Percentiles rank a stretch among this genome's conserved stretches.
These are phyloP conservation scores for Candida awuae DNA, from an alignment of 805 yeast genomes.

Conservation along the genomic window DNA sequence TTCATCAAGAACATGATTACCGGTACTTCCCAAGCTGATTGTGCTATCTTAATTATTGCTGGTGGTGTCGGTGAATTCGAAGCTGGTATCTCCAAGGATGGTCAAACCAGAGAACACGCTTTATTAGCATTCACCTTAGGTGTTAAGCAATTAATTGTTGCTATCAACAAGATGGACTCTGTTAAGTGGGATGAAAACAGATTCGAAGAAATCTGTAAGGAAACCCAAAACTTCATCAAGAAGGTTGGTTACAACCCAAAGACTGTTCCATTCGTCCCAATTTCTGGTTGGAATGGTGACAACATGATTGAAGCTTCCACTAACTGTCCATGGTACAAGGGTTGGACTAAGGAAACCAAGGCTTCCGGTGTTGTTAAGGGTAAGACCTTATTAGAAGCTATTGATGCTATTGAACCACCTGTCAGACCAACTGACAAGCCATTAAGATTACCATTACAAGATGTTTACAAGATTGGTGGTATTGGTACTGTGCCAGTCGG, in stretches of 20 bases:
- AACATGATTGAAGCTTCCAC: constrained; percentile 80
- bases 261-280: constrained; percentile 82
- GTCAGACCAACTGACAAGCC: constrained; percentile 78
- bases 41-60: constrained; percentile 85
- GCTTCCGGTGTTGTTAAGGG: constrained; percentile 57
- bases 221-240: constrained; percentile 73
- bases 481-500: constrained; percentile 91
- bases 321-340: constrained; percentile 86
- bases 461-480: constrained; percentile 91
- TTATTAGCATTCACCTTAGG: constrained; percentile 84
- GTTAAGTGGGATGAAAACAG: constrained; percentile 80
- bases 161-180: constrained; percentile 93
- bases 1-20: constrained; percentile 95
- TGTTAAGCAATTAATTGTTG: constrained; percentile 80
- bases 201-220: constrained; percentile 70
- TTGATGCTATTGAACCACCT: constrained; percentile 77
- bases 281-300: constrained; percentile 91
- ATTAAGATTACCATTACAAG: constrained; percentile 83
- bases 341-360: constrained; percentile 76
- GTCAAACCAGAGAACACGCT: constrained; percentile 95
- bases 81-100: constrained; percentile 92
- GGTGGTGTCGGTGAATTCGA: constrained; percentile 93
- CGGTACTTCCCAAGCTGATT: constrained; percentile 91
- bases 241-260: constrained; percentile 80
- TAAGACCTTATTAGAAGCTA: constrained; percentile 78